Base-by-base conservation (phyloP, 495 filamentous ascomycete species). In the Podospora sp. region DNA sequence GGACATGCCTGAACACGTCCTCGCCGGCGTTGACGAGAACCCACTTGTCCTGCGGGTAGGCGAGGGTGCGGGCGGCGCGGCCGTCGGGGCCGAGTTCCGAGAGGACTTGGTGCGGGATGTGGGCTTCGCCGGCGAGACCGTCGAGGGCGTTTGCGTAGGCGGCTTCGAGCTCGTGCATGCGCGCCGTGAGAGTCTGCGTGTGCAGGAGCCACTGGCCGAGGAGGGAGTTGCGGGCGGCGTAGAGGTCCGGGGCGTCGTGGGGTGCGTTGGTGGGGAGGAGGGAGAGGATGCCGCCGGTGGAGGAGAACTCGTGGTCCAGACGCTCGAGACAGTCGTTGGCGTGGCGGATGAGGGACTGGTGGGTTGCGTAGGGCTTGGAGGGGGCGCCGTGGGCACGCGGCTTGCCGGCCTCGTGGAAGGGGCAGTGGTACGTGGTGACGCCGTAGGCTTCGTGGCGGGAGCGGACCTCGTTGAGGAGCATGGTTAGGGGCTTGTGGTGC, bases 281-380 rank as follows among this genome's bases (percentile, higher is more conserved):
- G 21, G 77, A 75, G 6, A 85, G 75, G 16, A 86, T 69, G 14
- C 84, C 84, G 59, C 84, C 84, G 65, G 80, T 79, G 57, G 78
- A 75, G 53, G 75, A 77, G 67, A 80, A 82, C 70, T 86, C 83
- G 68, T 87, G 84, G 65, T 87, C 84, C 36, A 87, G 77, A 6
- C 82, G 75, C 71, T 85, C 83, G 2, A 87, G 77, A 62, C 83
- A 79, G 56, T 76, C 78, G 67, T 86, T 85, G 66, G 83, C 83
- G 71, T 87, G 84, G 72, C 75, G 75, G 49, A 85, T 73, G 49
- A 87, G 77, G 20, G 75, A 74, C 67, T 84, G 70, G 62, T 84
- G 83, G 24, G 69, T 81, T 6, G 77, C 76, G 67, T 81, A 85
- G 4, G 82, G 82, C 49, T 66, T 72, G 1, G 71, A 67, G 20